These are phyloP conservation scores for Trichosanthes truncata DNA, from an alignment of 306 rosid species.

Conservation along the genomic window DNA sequence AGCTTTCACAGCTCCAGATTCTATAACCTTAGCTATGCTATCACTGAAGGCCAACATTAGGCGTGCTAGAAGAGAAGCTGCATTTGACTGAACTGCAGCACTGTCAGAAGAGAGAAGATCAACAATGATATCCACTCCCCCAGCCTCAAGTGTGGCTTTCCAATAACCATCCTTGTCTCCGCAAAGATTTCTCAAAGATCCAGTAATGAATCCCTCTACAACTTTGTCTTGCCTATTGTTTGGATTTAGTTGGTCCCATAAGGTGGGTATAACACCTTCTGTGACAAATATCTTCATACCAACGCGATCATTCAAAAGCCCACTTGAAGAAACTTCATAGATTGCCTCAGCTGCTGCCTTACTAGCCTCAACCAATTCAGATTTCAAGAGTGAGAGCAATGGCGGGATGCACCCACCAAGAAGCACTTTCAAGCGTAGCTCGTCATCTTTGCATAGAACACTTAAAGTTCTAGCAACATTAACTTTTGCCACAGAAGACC, in stretches of 20 bases:
- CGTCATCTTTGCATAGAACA: conserved; percentile 85
- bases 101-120: conserved; percentile 82
- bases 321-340: conserved; percentile 86
- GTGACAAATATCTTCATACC: conserved; percentile 89
- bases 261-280: conserved; percentile 93
- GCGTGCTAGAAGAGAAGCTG: conserved; percentile 92
- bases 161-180: conserved; percentile 90
- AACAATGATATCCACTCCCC: conserved; percentile 84
- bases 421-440: conserved; percentile 85
- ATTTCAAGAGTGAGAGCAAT: conserved; percentile 73
- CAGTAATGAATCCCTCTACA: conserved; percentile 90
- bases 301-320: conserved; percentile 85
- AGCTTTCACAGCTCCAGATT: conserved; percentile 83
- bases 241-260: conserved; percentile 82
- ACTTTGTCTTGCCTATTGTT: conserved; percentile 66
- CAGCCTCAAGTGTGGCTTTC: conserved; percentile 95
- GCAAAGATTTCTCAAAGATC: conserved; percentile 94
- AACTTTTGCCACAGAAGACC: conserved; percentile 73
- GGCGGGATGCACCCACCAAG: conserved; percentile 98
- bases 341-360: conserved; percentile 96
- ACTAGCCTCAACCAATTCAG: conserved; percentile 67
- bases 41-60: conserved; percentile 82
- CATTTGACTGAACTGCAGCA: conserved; percentile 87
- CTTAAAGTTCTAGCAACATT: conserved; percentile 75
- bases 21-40: conserved; percentile 87